Evolutionary conservation across 345 rosid genomes (phyloP), one percentile per base, ranked within the genome.

Genomic region (Hypericum androsaemum): DNA sequence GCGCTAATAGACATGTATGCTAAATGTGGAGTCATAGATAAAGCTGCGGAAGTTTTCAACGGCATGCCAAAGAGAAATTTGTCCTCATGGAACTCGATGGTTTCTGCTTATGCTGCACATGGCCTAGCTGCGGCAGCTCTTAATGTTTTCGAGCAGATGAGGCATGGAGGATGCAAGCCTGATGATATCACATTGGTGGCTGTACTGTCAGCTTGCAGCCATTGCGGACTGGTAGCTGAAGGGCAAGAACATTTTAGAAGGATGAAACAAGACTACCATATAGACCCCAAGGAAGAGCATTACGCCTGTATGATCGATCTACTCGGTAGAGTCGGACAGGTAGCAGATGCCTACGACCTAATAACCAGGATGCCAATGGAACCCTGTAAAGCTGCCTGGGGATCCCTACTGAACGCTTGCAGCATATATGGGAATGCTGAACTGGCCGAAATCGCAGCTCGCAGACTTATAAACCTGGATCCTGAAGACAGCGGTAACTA

Each of bases 11-110:
- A 70, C 72, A 74, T 70, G 79, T 74, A 70, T 37, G 73, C 79
- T 13, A 74, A 74, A 51, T 74, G 79, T 8, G 79, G 79, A 17
- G 45, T 12, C 5, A 38, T 74, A 50, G 68, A 61, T 51, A 58
- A 50, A 36, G 70, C 79, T 10, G 68, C 56, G 0, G 6, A 43
- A 42, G 53, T 67, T 43, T 74, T 74, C 48, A 35, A 58, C 16
- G 32, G 16, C 5, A 67, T 67, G 75, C 43, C 56, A 10, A 0
- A 47, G 41, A 64, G 59, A 56, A 59, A 70, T 58, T 50, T 66
- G 56, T 72, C 66, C 39, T 66, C 78, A 39, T 74, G 78, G 78
- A 74, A 74, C 54, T 74, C 75, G 35, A 70, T 74, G 65, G 66
- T 74, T 46, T 52, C 56, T 8, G 75, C 70, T 5, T 61, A 48